Evolutionary conservation across 2,329 filamentous ascomycete species (phyloP).

Genomic region (Cladobotryum protrusum): DNA sequence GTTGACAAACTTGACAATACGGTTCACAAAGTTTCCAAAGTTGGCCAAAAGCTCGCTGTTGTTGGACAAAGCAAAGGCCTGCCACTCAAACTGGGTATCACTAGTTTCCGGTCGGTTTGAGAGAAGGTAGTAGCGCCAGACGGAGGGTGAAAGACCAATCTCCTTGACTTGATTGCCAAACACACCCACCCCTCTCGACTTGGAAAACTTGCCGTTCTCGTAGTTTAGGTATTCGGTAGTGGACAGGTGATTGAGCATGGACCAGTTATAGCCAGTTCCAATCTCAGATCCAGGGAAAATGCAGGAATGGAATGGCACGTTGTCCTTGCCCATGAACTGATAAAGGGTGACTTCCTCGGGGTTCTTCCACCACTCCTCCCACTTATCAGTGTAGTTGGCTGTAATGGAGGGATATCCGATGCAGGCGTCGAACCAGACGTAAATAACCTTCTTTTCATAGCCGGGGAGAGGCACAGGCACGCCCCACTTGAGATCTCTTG

Average conservation of each 20-base stretch:
- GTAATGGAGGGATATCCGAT: conserved; percentile 96
- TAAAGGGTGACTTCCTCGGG: conserved; percentile 82
- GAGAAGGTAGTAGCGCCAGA: conserved; percentile 92
- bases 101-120: conserved; percentile 78
- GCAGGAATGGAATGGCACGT: conserved; percentile 66
- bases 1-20: conserved; percentile 69
- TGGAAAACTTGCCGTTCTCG: conserved; percentile 86
- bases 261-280: conserved; percentile 81
- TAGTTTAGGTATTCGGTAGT: conserved; percentile 86
- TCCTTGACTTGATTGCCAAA: conserved; percentile 87
- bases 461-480: conserved; percentile 47
- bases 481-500: conserved; percentile 89
- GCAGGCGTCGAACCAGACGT: conserved; percentile 89
- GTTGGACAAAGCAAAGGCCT: conserved; percentile 72
- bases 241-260: conserved; percentile 79
- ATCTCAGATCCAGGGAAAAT: conserved; percentile 87
- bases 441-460: conserved; percentile 66
- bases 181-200: conserved; percentile 81
- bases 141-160: conserved; percentile 74
- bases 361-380: conserved; percentile 93
- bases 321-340: conserved; percentile 86
- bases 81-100: conserved; percentile 89
- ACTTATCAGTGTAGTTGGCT: conserved; percentile 78
- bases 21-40: conserved; percentile 68
- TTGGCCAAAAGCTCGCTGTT: conserved; percentile 82